Percentiles rank a stretch among this genome's conserved stretches.
phyloP scores from a whole-genome alignment of 768 basidiomycete genomes.

The Amanita phalloides region DNA sequence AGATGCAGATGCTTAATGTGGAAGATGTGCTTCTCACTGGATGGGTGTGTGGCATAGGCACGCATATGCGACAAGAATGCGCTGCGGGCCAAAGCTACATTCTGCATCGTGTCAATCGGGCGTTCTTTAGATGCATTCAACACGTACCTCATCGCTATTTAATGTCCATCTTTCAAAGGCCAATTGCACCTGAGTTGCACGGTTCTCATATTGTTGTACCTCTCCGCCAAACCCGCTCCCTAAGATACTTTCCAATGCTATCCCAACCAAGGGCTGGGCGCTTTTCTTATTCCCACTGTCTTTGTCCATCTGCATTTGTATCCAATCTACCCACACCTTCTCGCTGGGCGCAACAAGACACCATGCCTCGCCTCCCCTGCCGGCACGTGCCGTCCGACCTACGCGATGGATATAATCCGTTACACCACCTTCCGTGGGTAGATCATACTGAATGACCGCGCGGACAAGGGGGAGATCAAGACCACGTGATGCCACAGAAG shows the following conservation, averaged over 20 bases:
- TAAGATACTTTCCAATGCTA: constrained; percentile 62
- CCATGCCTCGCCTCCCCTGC: constrained; percentile 95
- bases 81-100: constrained; percentile 63
- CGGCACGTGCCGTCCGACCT: constrained; percentile 93
- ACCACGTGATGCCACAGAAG: constrained; percentile 97
- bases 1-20: constrained; percentile 91
- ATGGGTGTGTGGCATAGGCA: constrained; percentile 95
- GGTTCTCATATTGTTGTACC: constrained; percentile 67
- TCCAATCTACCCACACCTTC: constrained; percentile 83
- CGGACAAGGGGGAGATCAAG: constrained; percentile 91
- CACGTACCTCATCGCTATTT: constrained; percentile 48
- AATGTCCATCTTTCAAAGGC: constrained; percentile 94
- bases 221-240: constrained; percentile 80
- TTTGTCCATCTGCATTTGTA: constrained; percentile 65
- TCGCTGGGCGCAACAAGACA: constrained; percentile 84
- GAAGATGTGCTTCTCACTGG: constrained; percentile 93
- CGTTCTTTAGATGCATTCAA: constrained; percentile 2
- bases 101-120: constrained; percentile 31
- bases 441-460: constrained; percentile 91
- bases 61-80: constrained; percentile 91
- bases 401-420: constrained; percentile 97
- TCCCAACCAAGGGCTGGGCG: constrained; percentile 43
- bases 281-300: constrained; percentile 21
- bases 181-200: constrained; percentile 94
- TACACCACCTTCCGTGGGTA: constrained; percentile 93